Evolutionary conservation across 2,329 filamentous ascomycete species (phyloP), one percentile per base, ranked within the genome.

Genomic region (Calonectria pseudoturangicola): DNA sequence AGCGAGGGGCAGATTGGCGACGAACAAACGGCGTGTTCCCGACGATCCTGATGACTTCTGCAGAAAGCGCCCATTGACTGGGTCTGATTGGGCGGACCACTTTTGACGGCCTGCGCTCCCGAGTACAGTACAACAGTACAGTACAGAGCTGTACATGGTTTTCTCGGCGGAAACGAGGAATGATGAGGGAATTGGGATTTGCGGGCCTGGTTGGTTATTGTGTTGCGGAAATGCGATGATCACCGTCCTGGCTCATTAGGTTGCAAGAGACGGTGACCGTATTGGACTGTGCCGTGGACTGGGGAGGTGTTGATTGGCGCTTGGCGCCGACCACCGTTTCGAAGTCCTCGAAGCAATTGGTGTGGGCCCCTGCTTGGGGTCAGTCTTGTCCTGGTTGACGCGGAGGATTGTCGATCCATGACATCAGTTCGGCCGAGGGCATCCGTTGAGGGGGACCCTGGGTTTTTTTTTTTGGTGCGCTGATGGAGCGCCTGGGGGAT

Each of bases 341-440:
- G 67, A 64, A 70, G 50, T 62, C 66, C 65, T 58, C 68, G 68
- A 63, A 70, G 72, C 39, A 12, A 48, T 10, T 54, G 47, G 47
- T 63, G 60, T 50, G 41, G 67, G 58, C 66, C 54, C 69, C 47
- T 66, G 50, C 10, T 66, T 60, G 47, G 51, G 74, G 70, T 74
- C 71, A 62, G 47, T 50, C 63, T 68, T 70, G 54, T 64, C 68
- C 74, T 69, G 47, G 70, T 77, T 51, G 67, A 75, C 71, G 70
- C 74, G 69, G 72, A 73, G 71, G 47, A 51, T 48, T 76, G 81
- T 72, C 81, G 81, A 82, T 82, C 80, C 79, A 81, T 82, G 80
- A 82, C 81, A 82, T 82, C 81, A 82, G 75, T 74, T 73, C 68
- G 74, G 73, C 75, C 73, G 73, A 74, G 72, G 58, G 74, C 64